Evolutionary conservation across 148 eudicot species (phyloP).

Genomic region (Simmondsia chinensis): DNA sequence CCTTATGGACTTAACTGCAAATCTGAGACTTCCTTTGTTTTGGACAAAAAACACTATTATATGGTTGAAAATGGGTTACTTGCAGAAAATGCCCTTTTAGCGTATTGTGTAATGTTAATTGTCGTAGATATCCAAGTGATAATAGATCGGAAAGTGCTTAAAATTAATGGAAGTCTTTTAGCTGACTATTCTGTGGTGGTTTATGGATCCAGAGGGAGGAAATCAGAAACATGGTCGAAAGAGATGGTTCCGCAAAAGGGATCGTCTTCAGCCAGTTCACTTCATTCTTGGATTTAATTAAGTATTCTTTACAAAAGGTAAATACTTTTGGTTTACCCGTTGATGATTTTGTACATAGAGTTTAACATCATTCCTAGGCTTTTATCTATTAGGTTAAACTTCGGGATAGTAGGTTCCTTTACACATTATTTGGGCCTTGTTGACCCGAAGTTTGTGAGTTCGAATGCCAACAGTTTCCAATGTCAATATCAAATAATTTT

Average conservation of each 20-base stretch:
- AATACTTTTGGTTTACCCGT: background rate
- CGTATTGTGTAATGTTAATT: too few relatives aligned
- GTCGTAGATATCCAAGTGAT: too few relatives aligned
- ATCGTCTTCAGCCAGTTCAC: slow-evolving; percentile 96
- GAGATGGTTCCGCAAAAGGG: slow-evolving; percentile 96
- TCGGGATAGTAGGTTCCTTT: too few relatives aligned
- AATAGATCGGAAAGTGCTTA: background rate
- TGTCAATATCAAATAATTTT: too few relatives aligned
- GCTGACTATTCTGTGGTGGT: slow-evolving; percentile 12
- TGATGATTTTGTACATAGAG: slow-evolving; percentile 2
- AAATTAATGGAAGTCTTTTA: too few relatives aligned
- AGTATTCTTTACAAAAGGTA: slow-evolving; percentile 74
- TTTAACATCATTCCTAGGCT: background rate
- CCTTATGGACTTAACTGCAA: background rate
- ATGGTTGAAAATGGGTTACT: too few relatives aligned
- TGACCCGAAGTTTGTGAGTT: too few relatives aligned
- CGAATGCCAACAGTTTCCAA: too few relatives aligned
- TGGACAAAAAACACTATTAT: too few relatives aligned
- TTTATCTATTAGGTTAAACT: too few relatives aligned
- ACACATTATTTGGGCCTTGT: too few relatives aligned
- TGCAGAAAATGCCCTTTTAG: too few relatives aligned
- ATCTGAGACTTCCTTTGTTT: background rate
- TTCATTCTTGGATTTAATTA: slow-evolving; percentile 87
- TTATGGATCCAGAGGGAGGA: slow-evolving; percentile 63
- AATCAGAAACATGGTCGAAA: slow-evolving; percentile 83